Percentiles rank a stretch among this genome's conserved stretches.
These are phyloP conservation scores for Arctium lappa DNA, from an alignment of 129 eudicot species.

Conservation along the genomic window DNA sequence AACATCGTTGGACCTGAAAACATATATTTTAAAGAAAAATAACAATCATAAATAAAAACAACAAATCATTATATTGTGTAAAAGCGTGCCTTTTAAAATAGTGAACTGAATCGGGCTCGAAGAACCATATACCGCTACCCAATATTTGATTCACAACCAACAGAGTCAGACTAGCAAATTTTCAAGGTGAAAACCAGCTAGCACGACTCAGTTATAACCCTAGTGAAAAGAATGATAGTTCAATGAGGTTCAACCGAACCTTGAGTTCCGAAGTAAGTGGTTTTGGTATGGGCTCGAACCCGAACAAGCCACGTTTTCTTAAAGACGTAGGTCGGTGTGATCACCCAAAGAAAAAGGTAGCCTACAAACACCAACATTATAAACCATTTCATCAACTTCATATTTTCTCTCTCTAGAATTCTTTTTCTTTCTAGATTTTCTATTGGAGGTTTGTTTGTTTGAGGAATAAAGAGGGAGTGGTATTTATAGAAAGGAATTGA, in stretches of 20 bases:
- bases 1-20: constrained; percentile 51
- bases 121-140: background rate
- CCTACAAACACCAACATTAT: constrained; percentile 41
- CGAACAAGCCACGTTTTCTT: constrained; percentile 34
- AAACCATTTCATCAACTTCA: constrained; percentile 33
- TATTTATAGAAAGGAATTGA: constrained; percentile 27
- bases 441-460: constrained; percentile 24
- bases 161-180: background rate
- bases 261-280: constrained; percentile 61
- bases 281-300: constrained; percentile 36
- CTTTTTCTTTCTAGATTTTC: background rate
- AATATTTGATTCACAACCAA: background rate
- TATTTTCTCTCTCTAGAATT: background rate
- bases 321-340: constrained; percentile 48
- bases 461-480: constrained; percentile 18
- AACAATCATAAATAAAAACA: background rate
- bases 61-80: background rate
- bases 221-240: background rate
- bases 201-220: background rate
- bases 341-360: constrained; percentile 46
- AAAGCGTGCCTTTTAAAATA: background rate
- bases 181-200: background rate
- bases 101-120: background rate
- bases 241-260: constrained; percentile 23
- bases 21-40: background rate